These are phyloP conservation scores for Cymbidium sinense DNA, from an alignment of 106 monocot genomes.

Conservation along the genomic window DNA sequence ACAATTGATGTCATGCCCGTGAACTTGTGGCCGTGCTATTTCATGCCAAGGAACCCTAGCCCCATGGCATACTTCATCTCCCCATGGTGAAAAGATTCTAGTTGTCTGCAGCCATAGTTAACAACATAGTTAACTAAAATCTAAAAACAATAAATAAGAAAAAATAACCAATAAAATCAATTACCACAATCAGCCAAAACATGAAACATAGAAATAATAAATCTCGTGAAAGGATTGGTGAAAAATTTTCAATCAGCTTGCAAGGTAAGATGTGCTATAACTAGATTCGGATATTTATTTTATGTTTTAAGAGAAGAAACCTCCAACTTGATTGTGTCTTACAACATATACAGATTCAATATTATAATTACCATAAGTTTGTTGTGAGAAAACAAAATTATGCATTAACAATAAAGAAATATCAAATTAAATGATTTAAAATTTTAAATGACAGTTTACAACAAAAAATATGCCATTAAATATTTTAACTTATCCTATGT, in stretches of 20 bases:
- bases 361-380: background rate
- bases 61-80: slow-evolving; percentile 15
- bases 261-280: background rate
- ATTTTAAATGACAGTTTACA: background rate
- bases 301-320: background rate
- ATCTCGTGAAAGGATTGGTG: background rate
- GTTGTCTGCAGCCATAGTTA: slow-evolving; percentile 46
- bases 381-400: background rate
- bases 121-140: background rate
- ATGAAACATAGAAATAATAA: background rate
- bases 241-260: background rate
- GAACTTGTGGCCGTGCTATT: slow-evolving; percentile 96
- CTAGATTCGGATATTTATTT: background rate
- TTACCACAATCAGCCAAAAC: background rate
- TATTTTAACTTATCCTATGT: no score
- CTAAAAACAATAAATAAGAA: background rate
- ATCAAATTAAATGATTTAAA: no score
- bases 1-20: slow-evolving; percentile 99
- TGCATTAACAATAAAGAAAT: no score
- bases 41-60: slow-evolving; percentile 63
- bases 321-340: background rate
- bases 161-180: background rate
- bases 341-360: background rate
- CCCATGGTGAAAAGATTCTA: slow-evolving; percentile 85
- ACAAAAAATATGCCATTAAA: background rate